phyloP scores from a whole-genome alignment of 1,139 yeast species.

The Blastobotrys elegans region DNA sequence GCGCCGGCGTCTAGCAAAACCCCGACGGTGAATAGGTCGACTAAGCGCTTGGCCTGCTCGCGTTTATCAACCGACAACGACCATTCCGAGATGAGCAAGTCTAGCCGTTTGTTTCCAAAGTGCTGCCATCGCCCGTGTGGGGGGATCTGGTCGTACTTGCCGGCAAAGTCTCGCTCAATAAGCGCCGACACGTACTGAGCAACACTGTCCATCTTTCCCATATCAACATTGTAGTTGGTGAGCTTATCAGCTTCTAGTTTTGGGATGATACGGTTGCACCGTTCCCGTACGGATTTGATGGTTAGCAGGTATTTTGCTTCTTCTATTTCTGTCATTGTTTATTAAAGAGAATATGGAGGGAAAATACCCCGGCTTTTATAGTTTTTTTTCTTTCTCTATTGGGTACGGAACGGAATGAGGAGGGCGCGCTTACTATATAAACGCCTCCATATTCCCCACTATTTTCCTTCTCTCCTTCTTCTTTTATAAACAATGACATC shows the following conservation, averaged over 20 bases:
- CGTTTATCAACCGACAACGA: constrained; percentile 31
- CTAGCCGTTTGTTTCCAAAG: constrained; percentile 42
- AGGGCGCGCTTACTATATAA: not conserved
- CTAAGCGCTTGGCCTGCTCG: constrained; percentile 45
- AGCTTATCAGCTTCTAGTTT: constrained; percentile 36
- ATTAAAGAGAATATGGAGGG: too few relatives aligned
- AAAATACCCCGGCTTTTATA: too few relatives aligned
- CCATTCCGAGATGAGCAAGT: constrained; percentile 39
- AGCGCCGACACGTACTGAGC: constrained; percentile 42
- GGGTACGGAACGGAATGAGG: not conserved
- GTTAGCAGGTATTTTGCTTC: constrained; percentile 38
- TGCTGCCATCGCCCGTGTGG: constrained; percentile 65
- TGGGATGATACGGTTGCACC: constrained; percentile 40
- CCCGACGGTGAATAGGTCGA: constrained; percentile 53
- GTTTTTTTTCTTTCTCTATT: not conserved
- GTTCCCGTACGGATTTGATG: constrained; percentile 49
- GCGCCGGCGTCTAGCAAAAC: constrained; percentile 63
- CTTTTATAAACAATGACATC: constrained; percentile 12
- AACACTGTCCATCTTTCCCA: constrained; percentile 37
- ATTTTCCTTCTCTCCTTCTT: not conserved
- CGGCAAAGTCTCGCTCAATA: constrained; percentile 40
- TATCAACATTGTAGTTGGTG: constrained; percentile 44
- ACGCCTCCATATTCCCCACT: not conserved
- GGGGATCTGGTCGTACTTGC: constrained; percentile 41
- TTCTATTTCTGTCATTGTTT: constrained; percentile 2